phyloP scores from a whole-genome alignment of 2,329 filamentous ascomycete species.

The Colletotrichum liaoningense region DNA sequence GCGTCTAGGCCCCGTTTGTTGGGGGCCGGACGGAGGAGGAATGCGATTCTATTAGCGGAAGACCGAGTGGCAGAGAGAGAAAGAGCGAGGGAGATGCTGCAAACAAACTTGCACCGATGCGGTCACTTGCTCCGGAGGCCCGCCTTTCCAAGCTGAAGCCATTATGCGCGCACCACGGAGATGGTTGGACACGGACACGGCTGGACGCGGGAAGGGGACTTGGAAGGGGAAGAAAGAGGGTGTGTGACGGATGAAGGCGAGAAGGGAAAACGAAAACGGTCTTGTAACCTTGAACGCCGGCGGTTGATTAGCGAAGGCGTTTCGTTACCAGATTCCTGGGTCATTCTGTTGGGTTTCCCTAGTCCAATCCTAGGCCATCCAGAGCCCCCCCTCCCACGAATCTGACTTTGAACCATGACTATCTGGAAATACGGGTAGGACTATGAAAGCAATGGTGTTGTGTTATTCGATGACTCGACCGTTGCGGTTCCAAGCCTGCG shows the following conservation, averaged over 20 bases:
- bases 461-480: not conserved
- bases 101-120: not conserved
- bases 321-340: not conserved
- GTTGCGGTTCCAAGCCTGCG: not conserved
- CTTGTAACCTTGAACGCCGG: not conserved
- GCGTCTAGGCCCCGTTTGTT: not conserved
- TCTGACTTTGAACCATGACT: not conserved
- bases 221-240: not conserved
- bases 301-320: not conserved
- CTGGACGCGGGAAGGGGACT: not conserved
- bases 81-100: not conserved
- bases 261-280: too few species aligned
- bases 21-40: not conserved
- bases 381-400: not conserved
- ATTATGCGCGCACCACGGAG: not conserved
- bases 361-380: not conserved
- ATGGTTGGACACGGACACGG: not conserved
- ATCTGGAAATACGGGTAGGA: not conserved
- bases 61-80: not conserved
- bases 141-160: not conserved
- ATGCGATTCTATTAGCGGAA: not conserved
- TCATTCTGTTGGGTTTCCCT: not conserved
- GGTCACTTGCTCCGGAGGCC: not conserved
- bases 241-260: not conserved
- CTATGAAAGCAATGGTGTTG: too few species aligned